Percentiles rank a stretch among this genome's conserved stretches.
Conservation (phyloP, 2,329 filamentous ascomycete species). For the Blastomyces silverae region DNA sequence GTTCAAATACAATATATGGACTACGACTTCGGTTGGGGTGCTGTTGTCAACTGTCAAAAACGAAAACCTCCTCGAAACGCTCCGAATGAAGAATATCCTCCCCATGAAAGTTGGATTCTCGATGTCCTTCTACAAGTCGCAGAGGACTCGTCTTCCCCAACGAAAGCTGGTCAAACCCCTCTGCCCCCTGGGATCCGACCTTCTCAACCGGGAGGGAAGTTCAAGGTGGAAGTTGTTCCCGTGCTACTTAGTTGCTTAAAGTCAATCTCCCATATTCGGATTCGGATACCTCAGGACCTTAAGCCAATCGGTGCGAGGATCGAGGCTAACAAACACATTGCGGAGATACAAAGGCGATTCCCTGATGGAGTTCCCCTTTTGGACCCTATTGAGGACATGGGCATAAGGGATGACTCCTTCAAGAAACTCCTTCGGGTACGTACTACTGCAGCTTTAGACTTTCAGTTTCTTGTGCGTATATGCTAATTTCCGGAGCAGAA, state of each 20-base stretch:
- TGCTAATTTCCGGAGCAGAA: constrained; percentile 52
- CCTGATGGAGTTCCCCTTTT: constrained; percentile 83
- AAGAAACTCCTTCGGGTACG: constrained; percentile 71
- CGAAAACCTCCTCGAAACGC: constrained; percentile 61
- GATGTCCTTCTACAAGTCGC: constrained; percentile 69
- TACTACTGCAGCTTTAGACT: constrained; percentile 6
- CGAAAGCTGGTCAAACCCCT: constrained; percentile 56
- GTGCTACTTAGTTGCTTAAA: constrained; percentile 81
- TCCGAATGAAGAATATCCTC: constrained; percentile 58
- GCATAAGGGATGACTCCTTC: constrained; percentile 84
- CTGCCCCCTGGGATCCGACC: constrained; percentile 58
- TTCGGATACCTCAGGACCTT: constrained; percentile 75
- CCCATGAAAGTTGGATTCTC: constrained; percentile 72
- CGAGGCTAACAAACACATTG: constrained; percentile 58
- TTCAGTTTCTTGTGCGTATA: not conserved
- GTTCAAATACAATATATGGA: constrained; percentile 75
- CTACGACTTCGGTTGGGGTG: constrained; percentile 89
- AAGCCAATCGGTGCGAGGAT: constrained; percentile 62
- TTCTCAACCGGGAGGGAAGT: constrained; percentile 55
- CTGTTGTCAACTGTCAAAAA: constrained; percentile 65
- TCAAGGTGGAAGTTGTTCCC: constrained; percentile 74
- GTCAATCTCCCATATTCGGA: constrained; percentile 71
- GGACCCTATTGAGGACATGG: constrained; percentile 95
- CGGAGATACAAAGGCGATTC: constrained; percentile 79
- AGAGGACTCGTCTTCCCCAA: constrained; percentile 46